Evolutionary conservation across 2,329 filamentous ascomycete species (phyloP), one percentile per base, ranked within the genome.

Genomic region (Botrytis paeoniae): DNA sequence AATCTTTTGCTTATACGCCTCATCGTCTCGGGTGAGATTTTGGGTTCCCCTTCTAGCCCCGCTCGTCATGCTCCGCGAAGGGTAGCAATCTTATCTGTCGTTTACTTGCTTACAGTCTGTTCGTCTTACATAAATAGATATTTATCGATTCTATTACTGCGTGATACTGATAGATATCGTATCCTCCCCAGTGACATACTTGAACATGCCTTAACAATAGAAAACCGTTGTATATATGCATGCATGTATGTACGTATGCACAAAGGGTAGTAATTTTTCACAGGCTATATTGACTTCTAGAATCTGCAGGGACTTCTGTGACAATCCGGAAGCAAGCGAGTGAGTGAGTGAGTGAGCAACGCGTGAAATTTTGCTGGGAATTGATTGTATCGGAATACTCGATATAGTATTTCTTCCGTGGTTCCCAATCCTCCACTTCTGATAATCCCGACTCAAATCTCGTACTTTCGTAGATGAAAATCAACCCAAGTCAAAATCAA

Each of bases 1-100:
- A 62, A 18, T n/a, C 35, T 35, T 35, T 35, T 29, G 29, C 37
- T 39, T 35, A 43, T 0, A 12, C 61, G 37, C 16, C 25, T 29
- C 37, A 29, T 60, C 61, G 61, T 37, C 9, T 43, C 61, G 63
- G 63, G 63, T 51, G 22, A 66, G 43, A 66, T 63, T 63, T 63
- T 63, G 61, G 37, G 14, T 41, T 63, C 37, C 61, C 61, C 60
- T 29, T 41, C 14, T 1, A 8, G n/a, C 37, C 60, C 60, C 32
- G 41, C 62, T 48, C 62, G 4, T 20, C 60, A 16, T 22, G 41
- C 63, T 37, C 43, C 43, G 63, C 43, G 29, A 65, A 48, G 29
- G 29, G 41, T 65, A 48, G 43, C 29, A 65, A 65, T 48, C 63
- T 65, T 48, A 65, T 35, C 29, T n/a, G n/a, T 32, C 20, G 37